Conservation (phyloP, 257 asterid species). For the Ajuga chamaepitys region DNA sequence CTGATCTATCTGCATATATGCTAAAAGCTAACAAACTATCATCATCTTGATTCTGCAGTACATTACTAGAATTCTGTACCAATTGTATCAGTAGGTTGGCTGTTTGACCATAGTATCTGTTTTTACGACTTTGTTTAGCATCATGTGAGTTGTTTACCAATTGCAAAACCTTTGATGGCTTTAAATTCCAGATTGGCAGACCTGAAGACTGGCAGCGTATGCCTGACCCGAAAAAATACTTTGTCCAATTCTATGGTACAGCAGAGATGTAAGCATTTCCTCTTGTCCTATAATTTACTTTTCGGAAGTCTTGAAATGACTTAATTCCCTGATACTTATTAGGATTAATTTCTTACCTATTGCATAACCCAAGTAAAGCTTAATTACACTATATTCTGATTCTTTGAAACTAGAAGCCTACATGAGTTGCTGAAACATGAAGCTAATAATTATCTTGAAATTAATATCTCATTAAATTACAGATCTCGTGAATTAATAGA, state of each 20-base stretch:
- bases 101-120: neutral
- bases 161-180: slow-evolving; percentile 10
- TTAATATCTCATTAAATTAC: neutral
- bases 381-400: too few relatives aligned
- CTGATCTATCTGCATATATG: neutral
- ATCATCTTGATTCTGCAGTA: slow-evolving; percentile 11
- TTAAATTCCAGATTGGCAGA: slow-evolving; percentile 53
- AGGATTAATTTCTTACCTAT: neutral
- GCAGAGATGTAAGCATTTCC: slow-evolving; percentile 62
- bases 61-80: neutral
- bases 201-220: slow-evolving; percentile 67
- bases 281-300: neutral
- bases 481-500: neutral
- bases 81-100: neutral
- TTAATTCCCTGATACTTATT: neutral
- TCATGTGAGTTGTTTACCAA: slow-evolving; percentile 7
- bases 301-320: slow-evolving; percentile 2
- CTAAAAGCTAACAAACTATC: neutral
- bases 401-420: too few relatives aligned
- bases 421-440: neutral
- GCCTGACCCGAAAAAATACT: slow-evolving; percentile 71
- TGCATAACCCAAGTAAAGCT: neutral
- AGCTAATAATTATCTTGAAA: neutral
- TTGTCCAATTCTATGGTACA: slow-evolving; percentile 86
- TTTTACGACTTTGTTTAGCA: neutral